Base-by-base conservation (phyloP, 495 filamentous ascomycete genomes). In the Schizothecium vesticola region DNA sequence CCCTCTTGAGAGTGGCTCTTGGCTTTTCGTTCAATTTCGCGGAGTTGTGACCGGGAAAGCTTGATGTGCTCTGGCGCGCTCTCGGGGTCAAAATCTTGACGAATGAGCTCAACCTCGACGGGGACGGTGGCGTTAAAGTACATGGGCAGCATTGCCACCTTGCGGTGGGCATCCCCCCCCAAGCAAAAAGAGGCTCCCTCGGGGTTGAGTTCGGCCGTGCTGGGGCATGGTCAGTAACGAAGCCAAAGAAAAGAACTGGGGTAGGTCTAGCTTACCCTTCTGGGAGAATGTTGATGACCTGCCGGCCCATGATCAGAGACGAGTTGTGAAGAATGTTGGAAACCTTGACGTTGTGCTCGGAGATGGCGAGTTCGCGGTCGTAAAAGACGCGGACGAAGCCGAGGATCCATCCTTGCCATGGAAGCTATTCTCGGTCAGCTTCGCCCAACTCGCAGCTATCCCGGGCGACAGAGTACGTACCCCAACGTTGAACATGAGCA, bases 211-310 rank as follows among this genome's bases (percentile, higher is more conserved):
- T 90, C 82, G 13, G 91, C 95, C 67, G 93, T 96, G 4, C 92
- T 94, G 73, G n/a, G n/a, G 57, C 58, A 68, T 1, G 33, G 71
- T 77, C 56, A 76, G 71, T 26, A 51, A 51, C 0, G 19, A 51
- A 29, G 22, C 43, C n/a, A 60, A 28, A 13, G 26, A 43, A 65
- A 66, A 10, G 36, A 21, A 22, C 7, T 22, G 61, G 12, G 21
- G 31, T n/a, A 13, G 33, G 59, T 25, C 25, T 31, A 22, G 80
- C 89, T 73, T 77, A 94, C 88, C 95, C 95, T 84, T 99, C 95
- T 3, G 95, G 95, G 28, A 99, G 82, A 76, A 98, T 96, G 74
- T 99, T 93, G 74, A 99, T 93, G 69, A 96, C 94, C 80, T 97
- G 92, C 75, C 92, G 94, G 75, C 95, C 95, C 76, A 96, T 85